Evolutionary conservation across 2,329 filamentous ascomycete species (phyloP).

Genomic region (Ilyonectria mors-panacis): DNA sequence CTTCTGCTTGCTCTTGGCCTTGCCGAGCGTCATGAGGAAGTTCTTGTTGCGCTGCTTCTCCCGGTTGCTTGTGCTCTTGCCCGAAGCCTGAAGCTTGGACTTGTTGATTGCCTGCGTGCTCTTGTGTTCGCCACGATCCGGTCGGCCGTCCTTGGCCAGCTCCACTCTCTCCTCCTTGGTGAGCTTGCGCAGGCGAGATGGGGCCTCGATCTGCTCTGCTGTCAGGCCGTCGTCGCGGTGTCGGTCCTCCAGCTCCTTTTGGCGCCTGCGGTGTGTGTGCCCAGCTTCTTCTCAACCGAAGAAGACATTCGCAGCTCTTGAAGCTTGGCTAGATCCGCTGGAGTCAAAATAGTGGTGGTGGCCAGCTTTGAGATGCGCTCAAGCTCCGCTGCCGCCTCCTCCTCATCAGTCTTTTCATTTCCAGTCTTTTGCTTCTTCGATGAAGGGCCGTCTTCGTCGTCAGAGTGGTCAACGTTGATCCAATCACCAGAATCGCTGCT

Average conservation of each 20-base stretch:
- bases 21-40: conserved; percentile 97
- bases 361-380: conserved; percentile 80
- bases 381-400: conserved; percentile 60
- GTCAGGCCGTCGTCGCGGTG: conserved; percentile 92
- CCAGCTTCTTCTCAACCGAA: conserved; percentile 76
- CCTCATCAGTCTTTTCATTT: conserved; percentile 58
- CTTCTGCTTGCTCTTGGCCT: conserved; percentile 97
- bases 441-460: conserved; percentile 80
- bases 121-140: conserved; percentile 84
- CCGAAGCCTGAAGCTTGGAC: conserved; percentile 88
- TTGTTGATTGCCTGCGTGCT: conserved; percentile 87
- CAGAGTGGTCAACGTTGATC: conserved; percentile 92
- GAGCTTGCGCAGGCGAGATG: conserved; percentile 83
- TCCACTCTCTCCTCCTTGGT: conserved; percentile 93
- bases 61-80: conserved; percentile 97
- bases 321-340: conserved; percentile 95
- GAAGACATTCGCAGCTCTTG: conserved; percentile 86
- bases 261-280: conserved; percentile 60
- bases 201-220: conserved; percentile 91
- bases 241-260: conserved; percentile 65
- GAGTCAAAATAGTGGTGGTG: conserved; percentile 94
- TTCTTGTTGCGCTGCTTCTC: conserved; percentile 99
- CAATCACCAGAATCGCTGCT: conserved; percentile 86
- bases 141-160: conserved; percentile 86
- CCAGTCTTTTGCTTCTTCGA: conserved; percentile 60